Percentiles rank a stretch among this genome's conserved stretches.
Evolutionary conservation across 371 early-diverging fungal species (phyloP).

Genomic region (Mucor circinelloides): DNA sequence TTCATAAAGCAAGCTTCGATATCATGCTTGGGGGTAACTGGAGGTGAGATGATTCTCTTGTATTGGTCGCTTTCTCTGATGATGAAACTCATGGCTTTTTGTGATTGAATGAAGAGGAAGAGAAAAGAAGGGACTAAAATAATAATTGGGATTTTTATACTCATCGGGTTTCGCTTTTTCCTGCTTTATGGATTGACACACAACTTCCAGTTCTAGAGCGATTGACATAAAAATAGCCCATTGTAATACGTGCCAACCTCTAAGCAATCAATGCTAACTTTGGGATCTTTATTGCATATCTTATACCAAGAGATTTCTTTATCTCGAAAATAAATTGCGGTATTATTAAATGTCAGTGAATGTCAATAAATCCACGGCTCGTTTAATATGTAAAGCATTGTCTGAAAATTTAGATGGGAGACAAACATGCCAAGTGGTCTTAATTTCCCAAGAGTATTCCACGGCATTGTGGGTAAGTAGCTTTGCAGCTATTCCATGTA

Average conservation of each 20-base stretch:
- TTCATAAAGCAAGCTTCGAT: neutral
- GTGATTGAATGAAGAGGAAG: neutral
- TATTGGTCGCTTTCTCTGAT: neutral
- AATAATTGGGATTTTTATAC: neutral
- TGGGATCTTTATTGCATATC: neutral
- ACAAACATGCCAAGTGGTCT: neutral
- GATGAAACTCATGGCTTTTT: conserved; percentile 1
- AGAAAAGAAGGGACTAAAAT: neutral
- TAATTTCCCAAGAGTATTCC: neutral
- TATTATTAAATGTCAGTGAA: neutral
- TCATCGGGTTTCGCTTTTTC: neutral
- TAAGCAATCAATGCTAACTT: neutral
- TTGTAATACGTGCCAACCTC: neutral
- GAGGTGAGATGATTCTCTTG: conserved; percentile 25
- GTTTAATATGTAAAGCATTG: neutral
- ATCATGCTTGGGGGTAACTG: conserved; percentile 24
- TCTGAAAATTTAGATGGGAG: neutral
- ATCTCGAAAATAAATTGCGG: neutral
- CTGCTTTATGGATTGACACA: neutral
- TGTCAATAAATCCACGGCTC: neutral
- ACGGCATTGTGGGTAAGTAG: neutral
- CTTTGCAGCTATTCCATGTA: neutral
- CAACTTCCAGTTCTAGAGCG: neutral
- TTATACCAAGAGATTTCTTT: neutral
- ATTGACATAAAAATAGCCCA: neutral